A percentile compares a stretch with the other conserved stretches of the same genome.
phyloP scores from a whole-genome alignment of 805 yeast genomes.

The Metahyphopichia silvanorum region DNA sequence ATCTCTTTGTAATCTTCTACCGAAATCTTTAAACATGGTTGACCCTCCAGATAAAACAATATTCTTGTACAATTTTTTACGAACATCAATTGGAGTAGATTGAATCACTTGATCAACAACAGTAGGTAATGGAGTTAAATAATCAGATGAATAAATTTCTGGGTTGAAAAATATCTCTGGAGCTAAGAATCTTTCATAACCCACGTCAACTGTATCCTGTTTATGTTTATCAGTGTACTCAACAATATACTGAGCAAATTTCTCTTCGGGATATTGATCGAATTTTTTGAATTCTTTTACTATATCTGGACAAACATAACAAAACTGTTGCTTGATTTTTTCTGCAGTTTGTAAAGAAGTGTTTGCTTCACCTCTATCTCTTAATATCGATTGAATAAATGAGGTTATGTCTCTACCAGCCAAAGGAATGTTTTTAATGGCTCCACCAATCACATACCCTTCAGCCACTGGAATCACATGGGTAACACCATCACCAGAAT shows the following conservation, averaged over 20 bases:
- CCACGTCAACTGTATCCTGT: conserved; percentile 71
- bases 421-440: conserved; percentile 94
- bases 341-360: conserved; percentile 95
- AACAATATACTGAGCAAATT: conserved; percentile 88
- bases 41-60: conserved; percentile 97
- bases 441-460: conserved; percentile 97
- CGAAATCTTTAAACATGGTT: conserved; percentile 98
- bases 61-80: conserved; percentile 93
- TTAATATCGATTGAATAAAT: conserved; percentile 85
- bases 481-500: conserved; percentile 98
- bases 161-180: conserved; percentile 99
- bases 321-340: conserved; percentile 91
- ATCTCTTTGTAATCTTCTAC: conserved; percentile 96
- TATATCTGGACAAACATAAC: conserved; percentile 97
- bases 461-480: conserved; percentile 99
- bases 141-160: conserved; percentile 93
- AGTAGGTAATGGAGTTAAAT: conserved; percentile 92
- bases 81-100: conserved; percentile 94
- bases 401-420: conserved; percentile 98
- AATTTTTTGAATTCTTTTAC: conserved; percentile 94
- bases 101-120: conserved; percentile 95
- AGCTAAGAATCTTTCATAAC: conserved; percentile 95
- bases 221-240: conserved; percentile 72
- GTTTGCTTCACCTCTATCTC: conserved; percentile 96
- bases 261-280: conserved; percentile 84